phyloP scores from a whole-genome alignment of 352 stramenopile species.

The Peronospora farinosa region DNA sequence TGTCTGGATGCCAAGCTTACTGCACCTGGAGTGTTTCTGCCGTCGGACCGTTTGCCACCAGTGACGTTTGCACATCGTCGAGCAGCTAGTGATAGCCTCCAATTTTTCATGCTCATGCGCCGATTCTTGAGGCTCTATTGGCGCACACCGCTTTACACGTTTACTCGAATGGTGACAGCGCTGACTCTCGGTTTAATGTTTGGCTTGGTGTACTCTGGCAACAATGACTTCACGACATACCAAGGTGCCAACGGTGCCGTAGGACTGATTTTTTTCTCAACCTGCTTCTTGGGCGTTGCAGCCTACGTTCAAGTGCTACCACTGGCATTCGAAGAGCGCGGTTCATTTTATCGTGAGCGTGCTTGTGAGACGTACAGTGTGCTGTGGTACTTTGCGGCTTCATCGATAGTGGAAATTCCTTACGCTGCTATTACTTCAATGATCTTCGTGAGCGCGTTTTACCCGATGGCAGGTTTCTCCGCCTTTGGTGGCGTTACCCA shows the following conservation, averaged over 20 bases:
- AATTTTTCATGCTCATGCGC: slow-evolving; percentile 45
- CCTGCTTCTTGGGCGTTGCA: slow-evolving; percentile 67
- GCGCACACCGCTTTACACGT: slow-evolving; percentile 81
- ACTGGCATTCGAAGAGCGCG: slow-evolving; percentile 74
- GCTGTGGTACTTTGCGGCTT: slow-evolving; percentile 72
- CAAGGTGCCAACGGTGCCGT: slow-evolving; percentile 41
- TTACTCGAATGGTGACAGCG: slow-evolving; percentile 38
- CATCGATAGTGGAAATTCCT: slow-evolving; percentile 72
- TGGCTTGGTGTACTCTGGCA: slow-evolving; percentile 37
- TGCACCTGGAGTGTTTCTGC: slow-evolving; percentile 32
- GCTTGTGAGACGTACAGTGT: slow-evolving; percentile 85
- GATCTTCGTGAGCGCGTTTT: slow-evolving; percentile 54
- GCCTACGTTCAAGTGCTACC: slow-evolving; percentile 62
- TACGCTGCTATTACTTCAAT: slow-evolving; percentile 58
- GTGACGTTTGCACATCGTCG: slow-evolving; percentile 28
- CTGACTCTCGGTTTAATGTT: slow-evolving; percentile 39
- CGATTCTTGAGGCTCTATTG: slow-evolving; percentile 75
- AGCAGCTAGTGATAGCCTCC: slow-evolving; percentile 24
- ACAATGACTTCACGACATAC: slow-evolving; percentile 34
- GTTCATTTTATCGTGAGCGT: slow-evolving; percentile 89
- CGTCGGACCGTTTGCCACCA: slow-evolving; percentile 22
- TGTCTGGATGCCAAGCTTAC: slow-evolving; percentile 28
- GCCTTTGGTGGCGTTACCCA: slow-evolving; percentile 25
- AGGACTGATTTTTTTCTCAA: slow-evolving; percentile 76
- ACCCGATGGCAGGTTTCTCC: slow-evolving; percentile 74